Evolutionary conservation across 1,139 yeast species (phyloP), one percentile per base, ranked within the genome.

Genomic region (Candida sp.): DNA sequence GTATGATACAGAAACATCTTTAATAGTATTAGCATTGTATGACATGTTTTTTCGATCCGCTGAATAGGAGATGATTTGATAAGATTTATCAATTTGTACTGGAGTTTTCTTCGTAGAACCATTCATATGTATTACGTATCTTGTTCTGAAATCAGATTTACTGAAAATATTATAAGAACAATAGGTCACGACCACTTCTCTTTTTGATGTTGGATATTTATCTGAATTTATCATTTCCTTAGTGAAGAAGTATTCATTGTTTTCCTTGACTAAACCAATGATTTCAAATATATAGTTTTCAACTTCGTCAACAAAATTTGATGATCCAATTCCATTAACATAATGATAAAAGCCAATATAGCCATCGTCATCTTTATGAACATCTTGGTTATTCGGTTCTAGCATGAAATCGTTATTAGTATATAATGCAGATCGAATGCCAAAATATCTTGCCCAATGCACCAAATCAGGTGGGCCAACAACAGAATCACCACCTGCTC

Each of bases 111-210:
- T 60, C 22, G 53, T 50, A 7, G 56, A 42, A 3, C 61, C 58
- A 12, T 49, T 51, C 4, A 61, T 57, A 11, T 59, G 57, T 5
- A 71, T 52, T 21, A 69, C 61, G 45, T 55, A 65, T 36, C 66
- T 60, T 9, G 64, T 75, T 55, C 66, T 69, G 43, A 79, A 60
- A 52, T 79, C 84, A 21, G 76, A 69, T 47, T 64, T 72, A 39
- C 63, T 58, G 53, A 79, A 78, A 30, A 75, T 58, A 50, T 79
- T 79, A 55, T 74, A 79, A 5, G 70, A 51, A 49, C 82, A 78
- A 49, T 67, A 77, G 0, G 79, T 75, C 3, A 75, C 74, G 25
- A 75, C 64, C 50, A 66, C 58, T 36, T 70, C 76, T 33, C 61
- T 52, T 50, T 64, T 53, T 53, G 57, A 47, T 52, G 58, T 41